Percentiles rank a stretch among this genome's conserved stretches.
Conservation (phyloP, 805 yeast genomes). For the Teunomyces aglyptinius region DNA sequence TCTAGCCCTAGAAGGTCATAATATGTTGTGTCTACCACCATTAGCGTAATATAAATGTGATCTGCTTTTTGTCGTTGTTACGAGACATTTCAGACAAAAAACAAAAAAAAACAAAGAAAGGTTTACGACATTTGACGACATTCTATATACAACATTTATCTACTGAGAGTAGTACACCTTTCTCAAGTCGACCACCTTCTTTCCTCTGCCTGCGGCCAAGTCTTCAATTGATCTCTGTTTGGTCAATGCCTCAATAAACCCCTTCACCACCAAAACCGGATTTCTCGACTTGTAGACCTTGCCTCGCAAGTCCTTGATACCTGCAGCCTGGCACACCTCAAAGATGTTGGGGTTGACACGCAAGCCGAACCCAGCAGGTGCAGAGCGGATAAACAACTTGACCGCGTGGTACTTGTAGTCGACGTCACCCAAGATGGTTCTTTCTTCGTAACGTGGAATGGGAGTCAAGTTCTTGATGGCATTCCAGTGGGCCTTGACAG, state of each 20-base stretch:
- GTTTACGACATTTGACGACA: too few relatives aligned
- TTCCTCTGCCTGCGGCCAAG: conserved; percentile 88
- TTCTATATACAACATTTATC: neutral
- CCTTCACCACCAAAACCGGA: conserved; percentile 91
- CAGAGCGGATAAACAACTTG: conserved; percentile 73
- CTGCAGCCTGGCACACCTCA: conserved; percentile 89
- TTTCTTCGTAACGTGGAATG: conserved; percentile 83
- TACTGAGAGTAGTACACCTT: conserved; percentile 70
- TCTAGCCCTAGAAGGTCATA: conserved; percentile 37
- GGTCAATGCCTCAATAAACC: conserved; percentile 78
- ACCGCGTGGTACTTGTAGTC: conserved; percentile 87
- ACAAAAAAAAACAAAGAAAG: too few relatives aligned
- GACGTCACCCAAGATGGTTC: conserved; percentile 85
- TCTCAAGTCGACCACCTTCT: conserved; percentile 89
- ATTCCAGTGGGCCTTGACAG: conserved; percentile 85
- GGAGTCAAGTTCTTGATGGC: conserved; percentile 82
- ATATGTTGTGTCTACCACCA: conserved; percentile 48
- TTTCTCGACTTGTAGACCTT: conserved; percentile 91
- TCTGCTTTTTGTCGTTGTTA: neutral
- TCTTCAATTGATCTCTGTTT: conserved; percentile 83
- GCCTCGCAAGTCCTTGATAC: conserved; percentile 89
- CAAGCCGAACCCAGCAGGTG: conserved; percentile 91
- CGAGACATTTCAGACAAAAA: too few relatives aligned
- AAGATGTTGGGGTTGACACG: conserved; percentile 87
- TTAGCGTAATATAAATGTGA: conserved; percentile 7